phyloP scores from a whole-genome alignment of 176 grass and related monocot genomes.

The Leersia perrieri region DNA sequence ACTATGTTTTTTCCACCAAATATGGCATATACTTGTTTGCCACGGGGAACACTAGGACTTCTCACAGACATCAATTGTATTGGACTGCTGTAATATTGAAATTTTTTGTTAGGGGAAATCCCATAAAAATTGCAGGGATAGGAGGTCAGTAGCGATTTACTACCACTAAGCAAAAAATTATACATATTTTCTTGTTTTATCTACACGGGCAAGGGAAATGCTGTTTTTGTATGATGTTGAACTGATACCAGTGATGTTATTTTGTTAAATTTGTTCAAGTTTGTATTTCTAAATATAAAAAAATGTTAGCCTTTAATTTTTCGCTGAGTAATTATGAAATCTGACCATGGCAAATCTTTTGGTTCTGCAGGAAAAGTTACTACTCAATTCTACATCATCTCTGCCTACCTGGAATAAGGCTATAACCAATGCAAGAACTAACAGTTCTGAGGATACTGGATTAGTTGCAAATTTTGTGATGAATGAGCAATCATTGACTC shows the following conservation, averaged over 20 bases:
- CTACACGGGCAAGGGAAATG: not conserved
- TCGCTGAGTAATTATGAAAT: not conserved
- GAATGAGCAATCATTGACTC: constrained; percentile 18
- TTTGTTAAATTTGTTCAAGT: constrained; percentile 4
- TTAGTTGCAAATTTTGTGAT: constrained; percentile 15
- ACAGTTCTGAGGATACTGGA: constrained; percentile 6
- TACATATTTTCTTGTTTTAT: not conserved
- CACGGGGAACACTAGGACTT: too few species aligned
- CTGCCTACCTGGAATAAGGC: constrained; percentile 57
- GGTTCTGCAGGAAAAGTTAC: constrained; percentile 52
- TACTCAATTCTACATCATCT: constrained; percentile 41
- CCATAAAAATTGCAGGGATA: not conserved
- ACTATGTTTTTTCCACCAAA: not conserved
- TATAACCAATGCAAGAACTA: constrained; percentile 26
- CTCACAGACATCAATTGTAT: not conserved
- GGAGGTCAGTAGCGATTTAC: not conserved
- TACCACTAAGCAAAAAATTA: not conserved
- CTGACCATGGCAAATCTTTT: constrained; percentile 1
- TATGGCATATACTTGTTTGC: not conserved
- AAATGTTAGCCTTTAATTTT: constrained; percentile 6
- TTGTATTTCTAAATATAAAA: not conserved
- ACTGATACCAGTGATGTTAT: not conserved
- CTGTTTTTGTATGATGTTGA: not conserved
- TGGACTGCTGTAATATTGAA: not conserved
- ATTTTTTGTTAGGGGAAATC: not conserved